Evolutionary conservation across 2,329 filamentous ascomycete species (phyloP), one percentile per base, ranked within the genome.

Genomic region (Fusarium sublunatum): DNA sequence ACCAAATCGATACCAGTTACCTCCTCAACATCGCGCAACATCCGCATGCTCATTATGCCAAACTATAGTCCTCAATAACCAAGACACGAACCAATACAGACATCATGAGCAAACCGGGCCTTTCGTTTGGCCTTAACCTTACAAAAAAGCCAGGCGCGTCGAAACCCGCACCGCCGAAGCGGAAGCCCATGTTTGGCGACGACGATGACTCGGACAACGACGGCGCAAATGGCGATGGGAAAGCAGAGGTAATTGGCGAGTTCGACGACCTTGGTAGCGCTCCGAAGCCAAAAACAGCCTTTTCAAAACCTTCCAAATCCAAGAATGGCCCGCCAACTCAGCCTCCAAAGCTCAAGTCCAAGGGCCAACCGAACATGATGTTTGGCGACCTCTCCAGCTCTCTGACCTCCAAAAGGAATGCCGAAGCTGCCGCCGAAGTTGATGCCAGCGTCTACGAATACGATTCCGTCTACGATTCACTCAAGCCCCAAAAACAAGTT

Each of bases 371-470:
- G 11, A 79, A 76, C 51, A 77, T 77, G 45, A 79, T 82, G 72
- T 88, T 86, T 67, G 84, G 84, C 32, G 89, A 93, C 70, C 82
- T 92, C 2, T 91, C 90, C 4, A 86, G 86, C 68, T 78, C 85
- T 2, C 80, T 89, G 29, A 80, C 86, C 28, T 86, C 89, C 25
- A 84, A 86, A 49, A 87, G 85, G 67, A 83, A 90, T 67, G 84
- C 86, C 34, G 81, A 88, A 62, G 85, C 86, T 13, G 91, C 90
- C 3, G 81, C 87, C 60, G 82, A 86, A 57, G 73, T 90, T 8
- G 91, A 95, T 70, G 80, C 90, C 2, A 88, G 86, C 44, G 88
- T 95, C 67, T 95, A 93, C 80, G 91, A 95, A 77, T 96, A 95
- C 78, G 92, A 96, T 74, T 85, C 84, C 2, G 90, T 92, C 22